These are phyloP conservation scores for Globisporangium camurandrum DNA, from an alignment of 352 stramenopile genomes.

Conservation along the genomic window DNA sequence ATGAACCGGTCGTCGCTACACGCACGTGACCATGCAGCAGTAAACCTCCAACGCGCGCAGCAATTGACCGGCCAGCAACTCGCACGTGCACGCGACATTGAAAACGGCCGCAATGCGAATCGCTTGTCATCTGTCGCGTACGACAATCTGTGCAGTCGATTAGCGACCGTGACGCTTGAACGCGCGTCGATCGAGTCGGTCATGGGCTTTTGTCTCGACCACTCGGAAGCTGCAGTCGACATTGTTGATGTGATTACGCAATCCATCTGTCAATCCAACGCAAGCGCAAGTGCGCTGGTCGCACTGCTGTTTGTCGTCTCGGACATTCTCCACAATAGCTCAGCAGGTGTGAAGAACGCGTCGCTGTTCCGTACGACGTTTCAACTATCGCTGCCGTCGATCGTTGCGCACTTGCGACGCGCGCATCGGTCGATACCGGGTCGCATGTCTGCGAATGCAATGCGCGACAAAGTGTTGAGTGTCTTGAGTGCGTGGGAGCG, in stretches of 20 bases:
- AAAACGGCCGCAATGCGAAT: constrained; percentile 47
- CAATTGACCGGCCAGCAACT: constrained; percentile 70
- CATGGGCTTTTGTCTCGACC: constrained; percentile 77
- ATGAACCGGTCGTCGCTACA: too few species aligned
- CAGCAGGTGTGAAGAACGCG: constrained; percentile 82
- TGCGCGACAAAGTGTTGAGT: constrained; percentile 75
- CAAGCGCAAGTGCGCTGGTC: constrained; percentile 39
- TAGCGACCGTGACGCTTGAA: constrained; percentile 47
- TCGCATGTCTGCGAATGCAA: constrained; percentile 72
- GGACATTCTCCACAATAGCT: constrained; percentile 88
- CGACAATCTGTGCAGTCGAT: constrained; percentile 38
- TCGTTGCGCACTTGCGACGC: constrained; percentile 47
- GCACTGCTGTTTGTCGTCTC: constrained; percentile 76
- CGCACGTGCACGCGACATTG: constrained; percentile 52
- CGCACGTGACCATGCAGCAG: too few species aligned
- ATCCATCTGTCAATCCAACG: constrained; percentile 30
- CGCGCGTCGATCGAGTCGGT: constrained; percentile 56
- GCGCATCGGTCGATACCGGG: constrained; percentile 48
- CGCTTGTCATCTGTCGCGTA: constrained; percentile 42
- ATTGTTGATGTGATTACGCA: constrained; percentile 43
- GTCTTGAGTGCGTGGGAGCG: constrained; percentile 71
- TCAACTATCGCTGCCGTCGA: constrained; percentile 69
- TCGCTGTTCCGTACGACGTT: constrained; percentile 85
- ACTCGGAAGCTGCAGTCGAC: constrained; percentile 69
- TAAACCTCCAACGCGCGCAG: too few species aligned